A percentile compares a stretch with the other conserved stretches of the same genome.
These are phyloP conservation scores for Amphibolis antarctica DNA, from an alignment of 106 monocot species.

Conservation along the genomic window DNA sequence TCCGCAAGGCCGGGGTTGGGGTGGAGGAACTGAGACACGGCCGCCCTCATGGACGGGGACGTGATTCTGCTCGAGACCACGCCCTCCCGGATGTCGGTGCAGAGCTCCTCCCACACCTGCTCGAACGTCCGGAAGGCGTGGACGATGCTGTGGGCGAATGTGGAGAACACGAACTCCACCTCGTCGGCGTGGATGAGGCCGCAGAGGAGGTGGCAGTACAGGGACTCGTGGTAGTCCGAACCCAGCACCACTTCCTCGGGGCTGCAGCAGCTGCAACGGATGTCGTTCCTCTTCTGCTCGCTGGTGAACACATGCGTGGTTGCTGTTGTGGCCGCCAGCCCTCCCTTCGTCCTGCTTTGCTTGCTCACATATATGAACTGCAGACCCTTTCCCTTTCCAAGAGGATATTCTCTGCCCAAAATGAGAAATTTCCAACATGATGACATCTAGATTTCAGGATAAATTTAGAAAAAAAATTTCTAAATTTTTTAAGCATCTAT, in stretches of 20 bases:
- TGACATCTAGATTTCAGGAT: neutral
- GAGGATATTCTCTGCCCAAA: constrained; percentile 46
- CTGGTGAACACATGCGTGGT: constrained; percentile 61
- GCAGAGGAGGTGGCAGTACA: constrained; percentile 81
- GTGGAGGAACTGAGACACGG: constrained; percentile 44
- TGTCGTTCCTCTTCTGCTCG: constrained; percentile 46
- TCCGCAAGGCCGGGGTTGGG: constrained; percentile 62
- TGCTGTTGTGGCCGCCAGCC: constrained; percentile 56
- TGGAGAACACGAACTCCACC: constrained; percentile 58
- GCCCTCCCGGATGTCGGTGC: constrained; percentile 59
- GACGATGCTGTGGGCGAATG: constrained; percentile 75
- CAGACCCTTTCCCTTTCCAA: constrained; percentile 60
- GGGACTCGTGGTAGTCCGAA: constrained; percentile 51
- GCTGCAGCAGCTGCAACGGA: constrained; percentile 42
- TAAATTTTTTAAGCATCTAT: no score
- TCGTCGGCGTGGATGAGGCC: constrained; percentile 60
- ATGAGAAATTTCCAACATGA: neutral
- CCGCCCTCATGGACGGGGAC: constrained; percentile 42
- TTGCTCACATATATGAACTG: constrained; percentile 79
- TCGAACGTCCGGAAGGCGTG: constrained; percentile 74
- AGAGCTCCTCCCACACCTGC: constrained; percentile 57
- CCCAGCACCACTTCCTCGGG: constrained; percentile 80
- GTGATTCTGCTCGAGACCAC: constrained; percentile 70
- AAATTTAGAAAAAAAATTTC: neutral
- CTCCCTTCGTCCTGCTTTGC: constrained; percentile 46